Evolutionary conservation across 2,329 filamentous ascomycete species (phyloP).

Genomic region (Diaporthe aspalathi): DNA sequence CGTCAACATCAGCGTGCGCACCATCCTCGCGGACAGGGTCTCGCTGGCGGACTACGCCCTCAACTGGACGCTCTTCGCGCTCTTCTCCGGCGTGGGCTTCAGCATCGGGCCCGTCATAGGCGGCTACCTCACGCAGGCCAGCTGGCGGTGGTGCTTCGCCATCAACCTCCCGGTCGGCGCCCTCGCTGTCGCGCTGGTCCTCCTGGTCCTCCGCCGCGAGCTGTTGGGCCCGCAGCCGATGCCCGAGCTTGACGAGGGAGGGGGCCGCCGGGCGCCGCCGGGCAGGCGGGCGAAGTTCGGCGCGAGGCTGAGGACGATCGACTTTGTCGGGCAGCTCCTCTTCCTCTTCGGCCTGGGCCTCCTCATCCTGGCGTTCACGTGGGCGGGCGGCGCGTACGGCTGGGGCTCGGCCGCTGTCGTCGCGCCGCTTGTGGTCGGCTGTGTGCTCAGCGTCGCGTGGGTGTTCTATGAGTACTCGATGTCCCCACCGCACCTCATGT

Average conservation of each 20-base stretch:
- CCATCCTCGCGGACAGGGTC: constrained; percentile 74
- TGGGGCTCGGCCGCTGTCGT: constrained; percentile 64
- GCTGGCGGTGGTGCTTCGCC: constrained; percentile 76
- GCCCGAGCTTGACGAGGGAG: constrained; percentile 56
- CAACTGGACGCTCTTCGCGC: constrained; percentile 71
- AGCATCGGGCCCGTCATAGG: constrained; percentile 72
- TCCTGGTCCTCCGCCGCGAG: constrained; percentile 68
- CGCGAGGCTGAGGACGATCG: constrained; percentile 64
- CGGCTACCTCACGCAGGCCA: constrained; percentile 63
- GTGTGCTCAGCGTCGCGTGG: constrained; percentile 54
- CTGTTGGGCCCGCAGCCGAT: constrained; percentile 65
- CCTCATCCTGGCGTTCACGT: constrained; percentile 65
- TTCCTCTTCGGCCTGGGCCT: constrained; percentile 67
- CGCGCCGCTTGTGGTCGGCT: constrained; percentile 59
- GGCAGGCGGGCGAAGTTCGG: constrained; percentile 48
- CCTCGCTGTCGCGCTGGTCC: constrained; percentile 63
- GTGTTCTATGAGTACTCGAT: constrained; percentile 66
- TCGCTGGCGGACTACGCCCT: constrained; percentile 69
- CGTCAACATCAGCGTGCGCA: constrained; percentile 68
- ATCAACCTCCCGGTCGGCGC: constrained; percentile 69
- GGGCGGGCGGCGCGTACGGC: constrained; percentile 63
- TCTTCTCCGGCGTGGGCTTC: constrained; percentile 70
- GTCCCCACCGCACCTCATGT: constrained; percentile 58
- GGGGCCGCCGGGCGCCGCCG: constrained; percentile 42
- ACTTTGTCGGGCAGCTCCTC: constrained; percentile 65